Base-by-base conservation (phyloP, 2,329 filamentous ascomycete species). In the Fusarium avenaceum region DNA sequence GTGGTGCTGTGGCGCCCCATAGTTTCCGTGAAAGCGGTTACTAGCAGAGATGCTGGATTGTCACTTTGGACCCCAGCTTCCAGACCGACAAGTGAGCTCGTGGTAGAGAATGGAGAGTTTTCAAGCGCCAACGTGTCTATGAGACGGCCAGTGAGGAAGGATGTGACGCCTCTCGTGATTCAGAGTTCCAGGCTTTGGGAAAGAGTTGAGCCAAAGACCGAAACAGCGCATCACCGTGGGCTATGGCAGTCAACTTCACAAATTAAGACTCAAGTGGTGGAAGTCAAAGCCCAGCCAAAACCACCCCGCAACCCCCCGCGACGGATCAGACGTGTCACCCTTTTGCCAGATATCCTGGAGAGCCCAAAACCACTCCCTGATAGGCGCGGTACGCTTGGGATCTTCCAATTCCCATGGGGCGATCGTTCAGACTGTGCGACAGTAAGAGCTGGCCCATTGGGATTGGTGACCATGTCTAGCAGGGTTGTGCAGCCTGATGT, bases 351-450 rank as follows among this genome's bases (percentile, higher is more conserved):
- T 73, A 90, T 90, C 62, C 73, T 89, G 33, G 88, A 90, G 74
- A 88, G 83, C 65, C 88, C 88, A 6, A 78, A 86, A 72, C 87
- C 87, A 35, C 78, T 90, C 6, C 83, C 84, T 6, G 80, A 88
- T 73, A 87, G 85, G 76, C 81, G 84, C 42, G 86, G 83, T 14
- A 89, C 87, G 13, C 81, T 90, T 19, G 88, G 87, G 7, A 86
- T 90, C 70, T 90, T 89, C 78, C 86, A 89, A 70, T 90, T 90
- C 67, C 87, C 88, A 4, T 90, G 87, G 86, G 88, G 88, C 15
- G 87, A 90, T 77, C 85, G 78, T 70, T 90, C 87, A 20, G 87
- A 89, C 75, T 82, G 82, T 53, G 84, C 84, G 11, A 84, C 77
- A 28, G 75, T 84, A 55, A 81, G 80, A 65, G 75, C 77, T 55